Evolutionary conservation across 306 rosid species (phyloP).

Genomic region (Ochetophila trinervis): DNA sequence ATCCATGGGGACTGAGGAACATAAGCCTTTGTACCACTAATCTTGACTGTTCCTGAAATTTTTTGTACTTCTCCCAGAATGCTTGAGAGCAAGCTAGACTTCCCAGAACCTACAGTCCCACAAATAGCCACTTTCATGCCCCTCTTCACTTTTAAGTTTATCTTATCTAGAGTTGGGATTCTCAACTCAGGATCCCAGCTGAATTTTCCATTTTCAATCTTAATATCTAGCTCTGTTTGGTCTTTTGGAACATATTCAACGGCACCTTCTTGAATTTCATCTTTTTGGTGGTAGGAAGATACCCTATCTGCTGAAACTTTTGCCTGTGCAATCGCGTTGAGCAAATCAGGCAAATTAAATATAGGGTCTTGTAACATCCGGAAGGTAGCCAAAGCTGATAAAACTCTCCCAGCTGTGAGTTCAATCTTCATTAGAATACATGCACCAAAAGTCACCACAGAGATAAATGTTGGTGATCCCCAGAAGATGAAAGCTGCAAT

Average conservation of each 20-base stretch:
- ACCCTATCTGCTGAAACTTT: constrained; percentile 86
- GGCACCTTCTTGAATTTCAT: constrained; percentile 72
- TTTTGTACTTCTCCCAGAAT: constrained; percentile 81
- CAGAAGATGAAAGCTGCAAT: constrained; percentile 68
- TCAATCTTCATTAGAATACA: constrained; percentile 85
- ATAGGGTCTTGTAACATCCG: constrained; percentile 92
- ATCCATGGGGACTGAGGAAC: constrained; percentile 96
- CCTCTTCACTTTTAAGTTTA: constrained; percentile 67
- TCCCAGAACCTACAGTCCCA: constrained; percentile 92
- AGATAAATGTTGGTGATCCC: constrained; percentile 88
- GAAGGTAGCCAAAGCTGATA: constrained; percentile 87
- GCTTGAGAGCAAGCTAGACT: constrained; percentile 74
- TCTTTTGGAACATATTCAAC: constrained; percentile 56
- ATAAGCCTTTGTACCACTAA: constrained; percentile 90
- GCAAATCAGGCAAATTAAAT: constrained; percentile 81
- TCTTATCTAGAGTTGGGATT: constrained; percentile 55
- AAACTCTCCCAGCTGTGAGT: constrained; percentile 81
- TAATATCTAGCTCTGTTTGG: constrained; percentile 54
- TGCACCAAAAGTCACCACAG: constrained; percentile 70
- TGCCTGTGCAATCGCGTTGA: constrained; percentile 80
- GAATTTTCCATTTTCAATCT: constrained; percentile 68
- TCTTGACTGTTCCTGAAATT: constrained; percentile 63
- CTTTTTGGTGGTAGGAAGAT: constrained; percentile 61
- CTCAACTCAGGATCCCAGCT: constrained; percentile 72
- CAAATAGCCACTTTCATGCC: constrained; percentile 97